phyloP scores from a whole-genome alignment of 306 rosid genomes.

The Vicia faba region DNA sequence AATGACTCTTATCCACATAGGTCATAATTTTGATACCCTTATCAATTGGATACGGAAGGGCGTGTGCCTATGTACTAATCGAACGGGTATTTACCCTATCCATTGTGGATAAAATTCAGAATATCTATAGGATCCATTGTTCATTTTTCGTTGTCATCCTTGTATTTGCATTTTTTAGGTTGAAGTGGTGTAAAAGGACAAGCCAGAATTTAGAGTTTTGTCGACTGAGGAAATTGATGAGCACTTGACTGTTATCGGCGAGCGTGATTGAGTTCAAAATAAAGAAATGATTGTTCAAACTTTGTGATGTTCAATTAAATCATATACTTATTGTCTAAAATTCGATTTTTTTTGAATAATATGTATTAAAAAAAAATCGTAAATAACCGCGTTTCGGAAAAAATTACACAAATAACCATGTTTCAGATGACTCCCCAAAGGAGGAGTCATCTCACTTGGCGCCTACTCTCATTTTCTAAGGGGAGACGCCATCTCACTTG shows the following conservation, averaged over 20 bases:
- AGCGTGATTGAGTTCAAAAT: conserved; percentile 72
- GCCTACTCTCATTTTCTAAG: too few species aligned
- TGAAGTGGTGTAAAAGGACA: conserved; percentile 82
- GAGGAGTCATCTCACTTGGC: too few species aligned
- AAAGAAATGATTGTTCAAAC: conserved; percentile 36
- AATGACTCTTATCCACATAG: too few species aligned
- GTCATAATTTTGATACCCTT: too few species aligned
- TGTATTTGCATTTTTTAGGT: conserved; percentile 54
- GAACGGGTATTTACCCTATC: neutral
- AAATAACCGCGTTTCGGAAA: too few species aligned
- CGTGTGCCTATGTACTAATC: too few species aligned
- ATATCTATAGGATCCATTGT: neutral
- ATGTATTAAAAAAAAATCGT: too few species aligned
- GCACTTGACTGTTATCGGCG: conserved; percentile 97
- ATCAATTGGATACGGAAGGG: too few species aligned
- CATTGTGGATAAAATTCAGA: neutral
- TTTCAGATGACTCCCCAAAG: too few species aligned
- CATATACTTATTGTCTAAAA: conserved; percentile 15
- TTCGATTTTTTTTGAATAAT: too few species aligned
- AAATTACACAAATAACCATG: too few species aligned
- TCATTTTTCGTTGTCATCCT: neutral
- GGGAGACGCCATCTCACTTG: too few species aligned
- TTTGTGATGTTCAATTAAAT: conserved; percentile 31
- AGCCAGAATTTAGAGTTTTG: conserved; percentile 78
- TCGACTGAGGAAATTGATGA: conserved; percentile 92